Conservation (phyloP, 129 eudicot species). For the Smallanthus sonchifolius region DNA sequence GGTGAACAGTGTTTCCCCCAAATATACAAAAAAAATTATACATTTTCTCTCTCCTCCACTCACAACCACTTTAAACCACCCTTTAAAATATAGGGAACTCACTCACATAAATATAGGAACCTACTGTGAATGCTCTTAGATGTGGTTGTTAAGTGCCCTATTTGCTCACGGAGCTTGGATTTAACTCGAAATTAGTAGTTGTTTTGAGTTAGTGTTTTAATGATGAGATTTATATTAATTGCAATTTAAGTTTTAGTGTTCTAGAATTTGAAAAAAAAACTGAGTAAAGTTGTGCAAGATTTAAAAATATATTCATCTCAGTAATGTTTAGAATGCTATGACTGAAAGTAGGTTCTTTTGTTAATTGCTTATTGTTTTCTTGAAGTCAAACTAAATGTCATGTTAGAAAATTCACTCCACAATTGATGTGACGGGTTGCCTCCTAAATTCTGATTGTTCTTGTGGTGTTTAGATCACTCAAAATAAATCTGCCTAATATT, state of each 20-base stretch:
- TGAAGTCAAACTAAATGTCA: not conserved
- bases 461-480: too few relatives aligned
- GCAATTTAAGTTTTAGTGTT: not conserved
- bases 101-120: too few relatives aligned
- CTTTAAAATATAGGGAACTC: too few relatives aligned
- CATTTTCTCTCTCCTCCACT: too few relatives aligned
- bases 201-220: conserved; percentile 14
- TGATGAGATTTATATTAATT: not conserved
- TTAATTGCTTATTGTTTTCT: not conserved
- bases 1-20: too few relatives aligned
- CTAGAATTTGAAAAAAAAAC: not conserved
- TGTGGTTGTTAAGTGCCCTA: not conserved
- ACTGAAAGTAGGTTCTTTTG: not conserved
- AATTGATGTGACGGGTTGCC: too few relatives aligned
- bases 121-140: too few relatives aligned
- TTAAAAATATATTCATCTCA: not conserved
- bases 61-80: too few relatives aligned
- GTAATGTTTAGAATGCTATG: not conserved
- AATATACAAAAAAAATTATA: too few relatives aligned
- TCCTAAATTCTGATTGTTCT: too few relatives aligned
- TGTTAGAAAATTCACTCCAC: not conserved
- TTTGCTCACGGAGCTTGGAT: not conserved
- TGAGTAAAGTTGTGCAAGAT: not conserved
- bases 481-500: not conserved
- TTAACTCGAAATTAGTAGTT: conserved; percentile 5